Percentiles rank a stretch among this genome's conserved stretches.
These are phyloP conservation scores for Sabuloglossum arenarium DNA, from an alignment of 495 filamentous ascomycete species.

Conservation along the genomic window DNA sequence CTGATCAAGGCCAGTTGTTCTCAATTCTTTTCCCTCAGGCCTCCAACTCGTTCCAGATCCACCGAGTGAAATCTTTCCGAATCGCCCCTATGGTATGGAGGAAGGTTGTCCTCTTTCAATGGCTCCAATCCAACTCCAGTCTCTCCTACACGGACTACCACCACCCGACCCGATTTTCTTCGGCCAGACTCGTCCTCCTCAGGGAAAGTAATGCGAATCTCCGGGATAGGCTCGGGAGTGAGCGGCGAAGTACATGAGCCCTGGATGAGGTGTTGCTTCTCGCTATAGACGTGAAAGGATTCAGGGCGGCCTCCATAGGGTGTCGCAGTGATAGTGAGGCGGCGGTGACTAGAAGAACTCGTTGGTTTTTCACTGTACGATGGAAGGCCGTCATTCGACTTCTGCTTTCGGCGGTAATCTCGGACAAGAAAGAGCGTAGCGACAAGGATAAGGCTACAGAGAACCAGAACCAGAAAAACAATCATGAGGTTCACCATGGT, in stretches of 20 bases:
- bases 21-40: conserved; percentile 61
- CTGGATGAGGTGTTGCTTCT: conserved; percentile 49
- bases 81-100: conserved; percentile 65
- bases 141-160: conserved; percentile 86
- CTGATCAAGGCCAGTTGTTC: not conserved
- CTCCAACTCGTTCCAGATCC: conserved; percentile 86
- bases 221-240: conserved; percentile 61
- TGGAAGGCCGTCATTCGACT: conserved; percentile 27
- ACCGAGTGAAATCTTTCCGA: conserved; percentile 68
- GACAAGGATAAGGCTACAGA: conserved; percentile 43
- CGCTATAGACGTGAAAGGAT: conserved; percentile 52
- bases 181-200: conserved; percentile 72
- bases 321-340: conserved; percentile 38
- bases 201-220: conserved; percentile 96
- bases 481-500: conserved; percentile 57
- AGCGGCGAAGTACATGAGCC: conserved; percentile 54
- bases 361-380: conserved; percentile 31
- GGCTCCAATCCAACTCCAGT: conserved; percentile 76
- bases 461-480: conserved; percentile 53
- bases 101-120: conserved; percentile 52
- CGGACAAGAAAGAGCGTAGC: conserved; percentile 50
- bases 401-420: conserved; percentile 32
- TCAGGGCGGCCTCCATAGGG: conserved; percentile 32
- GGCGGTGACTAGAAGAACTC: conserved; percentile 32
- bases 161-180: conserved; percentile 63